Percentiles rank a stretch among this genome's conserved stretches.
Conservation (phyloP, 2,329 filamentous ascomycete genomes). For the Fusarium verticillioides region DNA sequence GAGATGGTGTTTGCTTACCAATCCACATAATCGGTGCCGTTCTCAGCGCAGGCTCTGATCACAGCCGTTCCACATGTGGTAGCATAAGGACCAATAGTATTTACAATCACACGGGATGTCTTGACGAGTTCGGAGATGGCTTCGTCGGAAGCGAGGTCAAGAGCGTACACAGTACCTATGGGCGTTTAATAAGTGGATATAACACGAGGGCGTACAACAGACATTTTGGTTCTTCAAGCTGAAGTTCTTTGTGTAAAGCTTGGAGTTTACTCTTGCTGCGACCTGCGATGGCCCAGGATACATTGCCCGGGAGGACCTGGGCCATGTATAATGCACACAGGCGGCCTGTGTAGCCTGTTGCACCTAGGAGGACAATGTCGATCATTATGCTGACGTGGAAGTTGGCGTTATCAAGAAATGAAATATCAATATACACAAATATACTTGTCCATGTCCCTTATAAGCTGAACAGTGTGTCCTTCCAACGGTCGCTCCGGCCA, state of each 20-base stretch:
- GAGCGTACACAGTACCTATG: slow-evolving; percentile 1
- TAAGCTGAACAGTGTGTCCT: neutral
- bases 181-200: neutral
- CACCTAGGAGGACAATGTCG: slow-evolving; percentile 61
- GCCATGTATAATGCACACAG: slow-evolving; percentile 78
- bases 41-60: slow-evolving; percentile 34
- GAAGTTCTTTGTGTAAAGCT: slow-evolving; percentile 60
- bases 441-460: neutral
- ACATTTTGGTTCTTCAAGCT: slow-evolving; percentile 5
- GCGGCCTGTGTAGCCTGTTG: slow-evolving; percentile 83
- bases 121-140: slow-evolving; percentile 1
- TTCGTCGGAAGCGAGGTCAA: slow-evolving; percentile 9
- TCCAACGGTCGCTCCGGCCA: neutral
- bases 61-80: slow-evolving; percentile 26
- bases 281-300: slow-evolving; percentile 87
- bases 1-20: slow-evolving; percentile 10
- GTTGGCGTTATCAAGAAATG: neutral
- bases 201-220: neutral
- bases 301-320: slow-evolving; percentile 72
- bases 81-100: slow-evolving; percentile 32
- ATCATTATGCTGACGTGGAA: neutral
- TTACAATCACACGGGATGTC: neutral
- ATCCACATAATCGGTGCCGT: slow-evolving; percentile 38
- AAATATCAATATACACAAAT: neutral
- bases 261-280: slow-evolving; percentile 79